Evolutionary conservation across 2,329 filamentous ascomycete species (phyloP).

Genomic region (Dryadomyces quercivorus): DNA sequence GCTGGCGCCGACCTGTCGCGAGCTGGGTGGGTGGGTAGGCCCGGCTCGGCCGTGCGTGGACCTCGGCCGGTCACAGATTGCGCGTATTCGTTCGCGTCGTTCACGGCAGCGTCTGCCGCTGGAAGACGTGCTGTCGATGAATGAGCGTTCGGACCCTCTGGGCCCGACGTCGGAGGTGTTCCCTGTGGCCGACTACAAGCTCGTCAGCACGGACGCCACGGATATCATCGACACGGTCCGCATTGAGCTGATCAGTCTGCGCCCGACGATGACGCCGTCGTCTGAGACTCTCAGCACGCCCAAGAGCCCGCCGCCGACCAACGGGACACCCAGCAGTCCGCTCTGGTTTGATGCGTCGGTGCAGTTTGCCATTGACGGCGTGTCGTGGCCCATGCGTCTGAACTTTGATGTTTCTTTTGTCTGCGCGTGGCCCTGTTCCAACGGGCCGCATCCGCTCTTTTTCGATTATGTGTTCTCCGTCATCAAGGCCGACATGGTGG

Average conservation of each 20-base stretch:
- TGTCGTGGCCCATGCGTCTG: conserved; percentile 51
- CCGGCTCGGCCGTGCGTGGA: conserved; percentile 57
- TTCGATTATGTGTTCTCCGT: conserved; percentile 54
- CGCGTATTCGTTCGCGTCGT: conserved; percentile 49
- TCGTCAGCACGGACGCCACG: conserved; percentile 44
- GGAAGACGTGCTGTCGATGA: conserved; percentile 54
- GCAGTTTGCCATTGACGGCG: conserved; percentile 51
- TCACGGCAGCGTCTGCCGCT: conserved; percentile 42
- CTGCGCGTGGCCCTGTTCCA: conserved; percentile 50
- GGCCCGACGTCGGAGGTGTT: conserved; percentile 51
- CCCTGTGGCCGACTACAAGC: conserved; percentile 55
- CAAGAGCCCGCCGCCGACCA: conserved; percentile 8
- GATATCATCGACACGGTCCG: conserved; percentile 53
- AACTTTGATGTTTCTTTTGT: conserved; percentile 55
- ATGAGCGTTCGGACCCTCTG: conserved; percentile 54
- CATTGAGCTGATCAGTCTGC: conserved; percentile 55
- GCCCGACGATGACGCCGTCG: conserved; percentile 12
- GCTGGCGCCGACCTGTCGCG: conserved; percentile 57
- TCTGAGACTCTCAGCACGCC: background rate
- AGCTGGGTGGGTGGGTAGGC: conserved; percentile 63
- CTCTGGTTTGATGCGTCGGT: conserved; percentile 44
- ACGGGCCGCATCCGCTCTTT: conserved; percentile 57
- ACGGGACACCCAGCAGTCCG: conserved; percentile 17
- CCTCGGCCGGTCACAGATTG: conserved; percentile 56
- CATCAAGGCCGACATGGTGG: conserved; percentile 51